These are phyloP conservation scores for Nyssa sinensis DNA, from an alignment of 148 eudicot genomes.

Conservation along the genomic window DNA sequence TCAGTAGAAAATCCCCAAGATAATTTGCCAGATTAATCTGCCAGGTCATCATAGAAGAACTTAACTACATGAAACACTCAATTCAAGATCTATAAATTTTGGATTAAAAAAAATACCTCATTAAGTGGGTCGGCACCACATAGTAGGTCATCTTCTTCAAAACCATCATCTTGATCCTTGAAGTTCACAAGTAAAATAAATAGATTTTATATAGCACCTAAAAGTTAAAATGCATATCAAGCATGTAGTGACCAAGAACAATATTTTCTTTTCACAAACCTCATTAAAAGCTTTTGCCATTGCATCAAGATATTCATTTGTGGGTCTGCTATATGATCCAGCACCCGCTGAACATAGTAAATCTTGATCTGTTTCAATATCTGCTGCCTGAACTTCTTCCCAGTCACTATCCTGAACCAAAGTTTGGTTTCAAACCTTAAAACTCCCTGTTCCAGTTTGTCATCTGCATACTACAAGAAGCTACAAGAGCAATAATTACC, in stretches of 20 bases:
- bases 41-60: constrained; percentile 2
- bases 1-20: constrained; percentile 62
- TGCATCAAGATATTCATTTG: constrained; percentile 68
- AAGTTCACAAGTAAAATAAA: background rate
- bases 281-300: constrained; percentile 77
- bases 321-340: constrained; percentile 48
- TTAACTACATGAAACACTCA: background rate
- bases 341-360: constrained; percentile 34
- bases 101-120: constrained; percentile 46
- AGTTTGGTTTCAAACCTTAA: background rate
- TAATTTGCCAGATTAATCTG: constrained; percentile 86
- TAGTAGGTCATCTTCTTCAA: constrained; percentile 72
- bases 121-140: constrained; percentile 74
- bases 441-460: background rate
- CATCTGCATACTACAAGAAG: background rate
- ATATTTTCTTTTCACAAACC: constrained; percentile 30
- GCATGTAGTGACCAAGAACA: background rate
- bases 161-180: constrained; percentile 63
- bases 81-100: background rate
- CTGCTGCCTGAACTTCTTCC: constrained; percentile 76
- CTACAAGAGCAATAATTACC: constrained; percentile 35
- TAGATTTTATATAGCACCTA: background rate
- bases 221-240: background rate
- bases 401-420: constrained; percentile 85
- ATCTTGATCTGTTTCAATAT: constrained; percentile 47